Evolutionary conservation across 805 yeast species (phyloP), one percentile per base, ranked within the genome.

Genomic region (Wickerhamiella qilinensis): DNA sequence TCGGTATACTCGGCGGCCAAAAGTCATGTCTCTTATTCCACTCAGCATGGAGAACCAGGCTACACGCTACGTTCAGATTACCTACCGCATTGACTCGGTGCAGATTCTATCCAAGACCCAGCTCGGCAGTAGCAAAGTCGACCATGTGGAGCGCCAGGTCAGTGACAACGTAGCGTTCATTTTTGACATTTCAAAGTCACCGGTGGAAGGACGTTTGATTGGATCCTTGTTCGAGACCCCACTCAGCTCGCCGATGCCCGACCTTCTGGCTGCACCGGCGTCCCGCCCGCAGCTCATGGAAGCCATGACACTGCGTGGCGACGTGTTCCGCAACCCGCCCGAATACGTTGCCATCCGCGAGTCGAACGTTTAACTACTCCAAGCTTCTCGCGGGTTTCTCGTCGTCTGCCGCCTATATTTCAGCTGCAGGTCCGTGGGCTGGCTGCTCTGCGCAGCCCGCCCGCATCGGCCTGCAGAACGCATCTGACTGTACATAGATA

Each of bases 1-100:
- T 20, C 73, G 77, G 47, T 74, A 84, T 49, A 77, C 73, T 47
- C 60, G 65, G 24, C 67, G 72, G 35, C 96, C 96, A 20, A 78
- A 77, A 54, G 64, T 85, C 24, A 66, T 81, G 35, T 67, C 76
- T 3, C 71, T 86, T 49, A 77, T 77, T 46, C 75, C 80, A 2
- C 62, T 79, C 49, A 74, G 80, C 54, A 49, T 69, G 39, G 75
- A 76, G 3, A 72, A 71, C 16, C 59, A 59, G 40, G 73, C 75
- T 0, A 54, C 71, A 15, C 70, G 66, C 42, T 67, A 66, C 38
- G 68, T 75, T 37, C 82, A 77, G 57, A 58, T 75, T 9, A 68
- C 73, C 15, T 78, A 77, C 56, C 67, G 67, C 45, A 73, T 78
- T 47, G 67, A 75, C 46, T 75, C 83, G 3, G 62, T 60, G 32